Evolutionary conservation across 1,284 basidiomycete genomes (phyloP).

Genomic region (Papiliotrema flavescens): DNA sequence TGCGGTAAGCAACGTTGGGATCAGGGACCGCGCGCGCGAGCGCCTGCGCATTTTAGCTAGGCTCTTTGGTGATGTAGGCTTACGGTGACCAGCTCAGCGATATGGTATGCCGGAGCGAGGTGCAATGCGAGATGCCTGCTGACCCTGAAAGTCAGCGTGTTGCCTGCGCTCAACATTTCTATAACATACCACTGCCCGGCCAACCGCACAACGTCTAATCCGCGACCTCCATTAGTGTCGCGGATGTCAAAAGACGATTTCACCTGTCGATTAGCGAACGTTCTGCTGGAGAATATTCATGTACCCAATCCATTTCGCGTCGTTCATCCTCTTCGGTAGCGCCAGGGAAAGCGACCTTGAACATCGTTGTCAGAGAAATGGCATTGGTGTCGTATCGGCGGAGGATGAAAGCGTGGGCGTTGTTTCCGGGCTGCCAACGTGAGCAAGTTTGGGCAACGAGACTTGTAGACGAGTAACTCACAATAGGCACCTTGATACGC

Average conservation of each 20-base stretch:
- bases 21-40: slow-evolving; percentile 75
- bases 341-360: slow-evolving; percentile 89
- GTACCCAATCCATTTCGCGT: slow-evolving; percentile 73
- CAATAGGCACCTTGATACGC: slow-evolving; percentile 88
- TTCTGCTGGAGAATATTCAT: neutral
- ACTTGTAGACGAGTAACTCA: slow-evolving; percentile 48
- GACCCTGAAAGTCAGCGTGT: slow-evolving; percentile 56
- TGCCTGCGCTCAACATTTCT: neutral
- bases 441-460: neutral
- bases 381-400: slow-evolving; percentile 94
- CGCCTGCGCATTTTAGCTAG: slow-evolving; percentile 38
- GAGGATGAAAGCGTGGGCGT: slow-evolving; percentile 81
- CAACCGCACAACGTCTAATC: slow-evolving; percentile 61
- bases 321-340: slow-evolving; percentile 76
- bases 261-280: slow-evolving; percentile 45
- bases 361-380: slow-evolving; percentile 95
- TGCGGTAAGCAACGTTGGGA: slow-evolving; percentile 69
- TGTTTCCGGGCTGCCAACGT: slow-evolving; percentile 16
- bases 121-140: slow-evolving; percentile 64
- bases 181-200: slow-evolving; percentile 66
- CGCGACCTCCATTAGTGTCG: slow-evolving; percentile 74
- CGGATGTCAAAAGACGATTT: slow-evolving; percentile 72
- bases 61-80: slow-evolving; percentile 4
- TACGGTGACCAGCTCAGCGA: slow-evolving; percentile 54
- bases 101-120: slow-evolving; percentile 52